Evolutionary conservation across 2,329 filamentous ascomycete genomes (phyloP).

Genomic region (Fusarium sp.): DNA sequence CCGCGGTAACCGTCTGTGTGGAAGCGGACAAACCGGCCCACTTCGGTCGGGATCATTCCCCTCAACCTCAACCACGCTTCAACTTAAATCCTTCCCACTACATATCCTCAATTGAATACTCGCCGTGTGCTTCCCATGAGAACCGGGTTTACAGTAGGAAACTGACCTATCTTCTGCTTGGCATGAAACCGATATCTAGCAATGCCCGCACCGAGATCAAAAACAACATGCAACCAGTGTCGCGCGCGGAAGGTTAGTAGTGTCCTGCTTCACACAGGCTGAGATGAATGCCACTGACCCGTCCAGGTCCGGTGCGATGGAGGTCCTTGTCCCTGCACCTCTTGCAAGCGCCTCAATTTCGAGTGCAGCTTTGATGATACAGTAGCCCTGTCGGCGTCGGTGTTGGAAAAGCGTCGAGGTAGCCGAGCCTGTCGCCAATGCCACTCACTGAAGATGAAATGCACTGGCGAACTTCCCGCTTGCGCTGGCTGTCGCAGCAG

Average conservation of each 20-base stretch:
- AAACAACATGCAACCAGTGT: background rate
- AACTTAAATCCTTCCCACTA: background rate
- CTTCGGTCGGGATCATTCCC: too few relatives aligned
- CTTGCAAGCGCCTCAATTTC: conserved; percentile 61
- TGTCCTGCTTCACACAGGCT: background rate
- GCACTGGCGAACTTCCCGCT: conserved; percentile 55
- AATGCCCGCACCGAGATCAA: background rate
- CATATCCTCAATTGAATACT: background rate
- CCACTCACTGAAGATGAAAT: conserved; percentile 57
- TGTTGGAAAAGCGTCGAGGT: conserved; percentile 53
- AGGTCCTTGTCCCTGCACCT: conserved; percentile 57
- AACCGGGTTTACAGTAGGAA: background rate
- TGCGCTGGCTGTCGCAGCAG: conserved; percentile 7
- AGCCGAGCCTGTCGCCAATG: conserved; percentile 57
- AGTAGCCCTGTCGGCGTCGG: conserved; percentile 14
- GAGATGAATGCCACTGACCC: background rate
- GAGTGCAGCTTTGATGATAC: conserved; percentile 53
- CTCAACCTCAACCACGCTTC: background rate
- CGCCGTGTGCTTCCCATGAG: background rate
- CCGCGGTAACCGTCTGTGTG: too few relatives aligned
- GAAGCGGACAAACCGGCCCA: too few relatives aligned
- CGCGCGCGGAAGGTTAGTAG: background rate
- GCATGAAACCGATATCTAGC: background rate
- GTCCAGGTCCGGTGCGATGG: conserved; percentile 60
- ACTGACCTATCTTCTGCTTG: background rate